These are phyloP conservation scores for Paracamarosporium sp. DNA, from an alignment of 2,329 filamentous ascomycete genomes.

Conservation along the genomic window DNA sequence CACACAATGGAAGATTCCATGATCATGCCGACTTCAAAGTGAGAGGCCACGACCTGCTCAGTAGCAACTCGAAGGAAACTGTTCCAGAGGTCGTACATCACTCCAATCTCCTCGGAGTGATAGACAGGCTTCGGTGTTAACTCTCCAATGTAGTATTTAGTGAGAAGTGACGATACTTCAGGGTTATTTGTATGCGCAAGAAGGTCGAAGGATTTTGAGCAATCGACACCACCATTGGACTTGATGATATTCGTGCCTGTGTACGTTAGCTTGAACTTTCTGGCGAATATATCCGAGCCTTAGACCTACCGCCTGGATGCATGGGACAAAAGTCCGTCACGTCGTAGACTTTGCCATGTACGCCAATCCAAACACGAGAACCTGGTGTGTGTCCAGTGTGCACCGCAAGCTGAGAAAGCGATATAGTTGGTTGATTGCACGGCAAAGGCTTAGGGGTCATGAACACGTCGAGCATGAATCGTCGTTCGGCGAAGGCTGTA, in stretches of 20 bases:
- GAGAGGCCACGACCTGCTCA: slow-evolving; percentile 28
- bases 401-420: slow-evolving; percentile 28
- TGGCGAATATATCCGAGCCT: neutral
- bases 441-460: slow-evolving; percentile 34
- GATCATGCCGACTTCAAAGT: slow-evolving; percentile 33
- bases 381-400: slow-evolving; percentile 37
- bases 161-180: slow-evolving; percentile 61
- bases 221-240: slow-evolving; percentile 83
- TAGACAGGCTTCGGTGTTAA: slow-evolving; percentile 28
- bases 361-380: slow-evolving; percentile 74
- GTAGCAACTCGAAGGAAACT: slow-evolving; percentile 26
- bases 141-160: slow-evolving; percentile 34
- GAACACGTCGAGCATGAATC: slow-evolving; percentile 34
- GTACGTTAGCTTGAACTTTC: neutral
- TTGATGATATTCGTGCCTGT: slow-evolving; percentile 82
- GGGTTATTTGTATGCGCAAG: slow-evolving; percentile 88
- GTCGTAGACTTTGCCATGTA: slow-evolving; percentile 91
- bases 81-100: slow-evolving; percentile 33
- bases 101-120: slow-evolving; percentile 25
- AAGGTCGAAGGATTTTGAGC: slow-evolving; percentile 90
- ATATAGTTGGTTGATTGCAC: slow-evolving; percentile 31
- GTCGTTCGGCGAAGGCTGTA: slow-evolving; percentile 30
- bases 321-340: slow-evolving; percentile 80
- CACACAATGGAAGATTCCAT: slow-evolving; percentile 28
- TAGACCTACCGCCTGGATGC: slow-evolving; percentile 70